Base-by-base conservation (phyloP, 805 yeast genomes). In the Cyberlindnera meyerae region DNA sequence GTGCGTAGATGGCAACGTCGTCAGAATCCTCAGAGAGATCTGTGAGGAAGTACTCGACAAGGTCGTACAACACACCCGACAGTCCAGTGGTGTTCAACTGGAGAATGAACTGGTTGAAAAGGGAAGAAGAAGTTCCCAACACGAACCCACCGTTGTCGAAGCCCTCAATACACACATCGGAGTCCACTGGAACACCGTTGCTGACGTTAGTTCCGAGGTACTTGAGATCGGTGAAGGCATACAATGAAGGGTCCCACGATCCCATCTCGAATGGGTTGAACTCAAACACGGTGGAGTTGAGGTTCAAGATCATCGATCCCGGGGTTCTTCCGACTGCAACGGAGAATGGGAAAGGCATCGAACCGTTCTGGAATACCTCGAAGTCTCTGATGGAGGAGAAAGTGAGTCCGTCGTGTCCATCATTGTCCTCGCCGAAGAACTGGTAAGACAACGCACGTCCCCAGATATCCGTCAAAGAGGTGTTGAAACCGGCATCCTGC, bases 141-240 rank as follows among this genome's bases (percentile, higher is more conserved):
- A 84, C 62, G 54, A 76, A 87, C 5, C 95, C 95, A 5, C 82
- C 79, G 49, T 85, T 85, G 58, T 88, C 96, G 41, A 71, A 79
- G 4, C 90, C 89, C 3, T 62, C 71, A 36, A 75, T 61, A 61
- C 96, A 88, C 14, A 55, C 52, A 13, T 63, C 60, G n/a, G 31
- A 79, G 68, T 31, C 18, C 9, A 11, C 25, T 31, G 48, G 48
- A 9, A 20, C 14, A 35, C 49, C 49, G 16, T 45, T 33, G 14
- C 37, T 32, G 8, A 45, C 43, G 16, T 70, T 58, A 1, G 94
- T 70, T 8, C 96, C 96, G 32, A 84, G 57, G 54, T 82, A 86
- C 57, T 77, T 71, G 39, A 71, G 64, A 42, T 82, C 79, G 11
- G 79, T 67, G 58, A 88, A 87, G 3, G 81, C 63, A 37, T 71